Base-by-base conservation (phyloP, 305 asterid genomes). In the Fraxinus sp. region DNA sequence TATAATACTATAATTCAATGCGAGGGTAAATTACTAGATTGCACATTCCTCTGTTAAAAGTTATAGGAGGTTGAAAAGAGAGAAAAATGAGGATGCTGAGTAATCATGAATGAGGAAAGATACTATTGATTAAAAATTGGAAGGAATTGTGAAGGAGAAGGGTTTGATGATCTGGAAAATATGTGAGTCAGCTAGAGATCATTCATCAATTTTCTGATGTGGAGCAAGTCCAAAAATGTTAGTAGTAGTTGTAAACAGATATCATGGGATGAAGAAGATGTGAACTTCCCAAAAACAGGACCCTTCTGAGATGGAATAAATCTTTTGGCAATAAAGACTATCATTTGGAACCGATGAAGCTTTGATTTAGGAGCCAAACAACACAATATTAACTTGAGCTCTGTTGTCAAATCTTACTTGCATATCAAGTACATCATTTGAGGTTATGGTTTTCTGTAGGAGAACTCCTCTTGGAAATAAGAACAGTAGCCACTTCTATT, bases 211-310 rank as follows among this genome's bases (percentile, higher is more conserved):
- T 18, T 57, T 57, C 24, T 57, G 68, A 57, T 57, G 26, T 57
- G 68, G 68, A 57, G 22, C 9, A 57, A 57, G 68, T 57, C 26
- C 68, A 57, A 10, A 57, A 57, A 57, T 18, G 68, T 18, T 18
- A 57, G 6, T 57, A 57, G 26, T 18, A n/a, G 11, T 57, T 6
- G 9, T 57, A 26, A 64, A 80, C 5, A 28, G 78, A 80, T 14
- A 80, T 70, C 78, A 43, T 43, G 52, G 52, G 52, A 43, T 43
- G 52, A 43, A 43, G 52, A 43, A 43, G 52, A 80, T 30, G 83
- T 16, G 55, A 80, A 46, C 57, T 46, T 11, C 18, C 57, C 57
- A 46, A 46, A 11, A 46, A 46, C 18, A 46, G 57, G 57, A 14
- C 57, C 57, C 18, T 46, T 46, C 57, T 46, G 57, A 46, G 57